phyloP scores from a whole-genome alignment of 495 filamentous ascomycete genomes.

The Clavariopsis aquatica region DNA sequence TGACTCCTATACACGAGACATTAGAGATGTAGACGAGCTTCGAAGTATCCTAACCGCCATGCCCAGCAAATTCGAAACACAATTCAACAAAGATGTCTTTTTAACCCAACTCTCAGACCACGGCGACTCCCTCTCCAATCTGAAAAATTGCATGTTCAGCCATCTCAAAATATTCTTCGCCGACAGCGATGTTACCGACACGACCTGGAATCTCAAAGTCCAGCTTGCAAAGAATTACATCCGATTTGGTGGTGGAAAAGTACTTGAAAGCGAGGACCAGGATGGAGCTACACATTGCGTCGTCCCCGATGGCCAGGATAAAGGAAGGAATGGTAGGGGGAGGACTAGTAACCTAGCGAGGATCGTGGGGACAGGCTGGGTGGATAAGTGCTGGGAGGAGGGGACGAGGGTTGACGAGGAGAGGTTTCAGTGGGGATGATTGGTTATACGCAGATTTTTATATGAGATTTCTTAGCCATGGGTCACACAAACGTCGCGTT shows the following conservation, averaged over 20 bases:
- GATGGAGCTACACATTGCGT: slow-evolving; percentile 66
- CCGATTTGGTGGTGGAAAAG: slow-evolving; percentile 34
- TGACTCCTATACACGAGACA: slow-evolving; percentile 81
- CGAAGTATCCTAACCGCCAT: slow-evolving; percentile 54
- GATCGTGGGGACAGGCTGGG: slow-evolving; percentile 71
- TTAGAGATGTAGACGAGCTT: slow-evolving; percentile 63
- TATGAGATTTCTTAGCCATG: too few species aligned
- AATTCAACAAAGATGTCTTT: slow-evolving; percentile 38
- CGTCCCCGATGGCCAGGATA: slow-evolving; percentile 49
- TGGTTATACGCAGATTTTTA: too few species aligned
- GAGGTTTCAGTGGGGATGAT: slow-evolving; percentile 32
- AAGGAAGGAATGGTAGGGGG: slow-evolving; percentile 44
- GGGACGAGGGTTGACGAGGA: slow-evolving; percentile 78
- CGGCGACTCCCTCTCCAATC: slow-evolving; percentile 53
- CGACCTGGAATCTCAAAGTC: slow-evolving; percentile 3
- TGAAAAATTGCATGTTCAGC: slow-evolving; percentile 69
- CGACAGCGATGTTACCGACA: not conserved
- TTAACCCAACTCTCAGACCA: slow-evolving; percentile 58
- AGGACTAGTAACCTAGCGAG: slow-evolving; percentile 43
- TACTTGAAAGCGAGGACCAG: slow-evolving; percentile 49
- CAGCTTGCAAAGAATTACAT: slow-evolving; percentile 27
- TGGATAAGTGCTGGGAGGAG: slow-evolving; percentile 77
- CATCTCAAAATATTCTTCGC: slow-evolving; percentile 59
- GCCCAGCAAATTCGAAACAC: slow-evolving; percentile 43
- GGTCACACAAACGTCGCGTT: too few species aligned